Evolutionary conservation across 2,329 filamentous ascomycete genomes (phyloP).

Genomic region (Penicillium sp.): DNA sequence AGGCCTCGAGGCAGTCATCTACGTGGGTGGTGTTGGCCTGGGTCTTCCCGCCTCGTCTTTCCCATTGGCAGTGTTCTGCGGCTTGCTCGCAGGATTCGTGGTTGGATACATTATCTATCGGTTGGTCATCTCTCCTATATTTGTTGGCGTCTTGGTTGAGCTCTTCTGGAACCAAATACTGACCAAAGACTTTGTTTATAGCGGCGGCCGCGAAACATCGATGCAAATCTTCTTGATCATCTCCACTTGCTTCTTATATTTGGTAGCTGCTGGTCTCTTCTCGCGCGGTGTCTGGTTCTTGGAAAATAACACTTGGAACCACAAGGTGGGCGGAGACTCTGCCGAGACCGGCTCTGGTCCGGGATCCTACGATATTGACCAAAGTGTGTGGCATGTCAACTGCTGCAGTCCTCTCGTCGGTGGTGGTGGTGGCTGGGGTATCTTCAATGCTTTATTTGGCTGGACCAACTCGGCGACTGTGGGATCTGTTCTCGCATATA

Average conservation of each 20-base stretch:
- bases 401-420: conserved; percentile 70
- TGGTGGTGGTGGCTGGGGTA: conserved; percentile 73
- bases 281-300: conserved; percentile 71
- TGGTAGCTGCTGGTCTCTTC: conserved; percentile 77
- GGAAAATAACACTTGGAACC: conserved; percentile 54
- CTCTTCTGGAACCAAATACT: background rate
- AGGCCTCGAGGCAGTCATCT: conserved; percentile 79
- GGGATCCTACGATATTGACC: conserved; percentile 71
- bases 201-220: conserved; percentile 58
- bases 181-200: conserved; percentile 7
- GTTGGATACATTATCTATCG: conserved; percentile 74
- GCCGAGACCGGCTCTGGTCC: conserved; percentile 60
- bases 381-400: conserved; percentile 78
- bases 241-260: conserved; percentile 77
- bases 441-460: conserved; percentile 78
- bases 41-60: conserved; percentile 68
- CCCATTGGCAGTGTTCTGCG: conserved; percentile 68
- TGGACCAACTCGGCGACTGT: conserved; percentile 87
- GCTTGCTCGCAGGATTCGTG: conserved; percentile 59
- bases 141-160: background rate
- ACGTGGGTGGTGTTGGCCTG: conserved; percentile 77
- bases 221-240: conserved; percentile 73
- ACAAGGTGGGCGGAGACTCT: conserved; percentile 41
- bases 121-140: conserved; percentile 42
- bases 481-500: conserved; percentile 79